Conservation (phyloP, 1,139 yeast species). For the Candida anutae region DNA sequence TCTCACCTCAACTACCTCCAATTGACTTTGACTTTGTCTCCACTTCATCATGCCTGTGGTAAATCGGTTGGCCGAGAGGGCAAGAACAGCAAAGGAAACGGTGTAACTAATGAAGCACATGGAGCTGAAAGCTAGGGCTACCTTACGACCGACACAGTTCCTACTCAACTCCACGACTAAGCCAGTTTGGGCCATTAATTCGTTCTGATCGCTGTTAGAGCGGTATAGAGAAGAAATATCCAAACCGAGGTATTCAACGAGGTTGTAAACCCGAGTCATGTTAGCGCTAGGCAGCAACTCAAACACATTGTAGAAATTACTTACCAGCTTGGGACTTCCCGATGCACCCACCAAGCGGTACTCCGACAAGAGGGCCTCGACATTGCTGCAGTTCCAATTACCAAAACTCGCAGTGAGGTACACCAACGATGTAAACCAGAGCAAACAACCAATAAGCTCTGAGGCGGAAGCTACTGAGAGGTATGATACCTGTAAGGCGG, state of each 20-base stretch:
- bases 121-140: too few relatives aligned
- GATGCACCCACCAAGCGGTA: neutral
- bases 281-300: neutral
- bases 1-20: too few relatives aligned
- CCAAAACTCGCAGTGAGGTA: neutral
- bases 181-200: neutral
- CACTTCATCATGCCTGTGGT: too few relatives aligned
- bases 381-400: neutral
- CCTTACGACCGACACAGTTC: too few relatives aligned
- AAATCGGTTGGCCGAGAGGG: too few relatives aligned
- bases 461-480: too few relatives aligned
- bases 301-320: neutral
- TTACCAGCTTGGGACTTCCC: neutral
- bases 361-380: neutral
- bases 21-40: too few relatives aligned
- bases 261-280: neutral
- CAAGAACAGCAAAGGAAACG: too few relatives aligned
- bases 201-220: neutral
- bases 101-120: too few relatives aligned
- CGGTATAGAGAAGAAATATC: neutral
- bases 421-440: neutral
- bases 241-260: neutral
- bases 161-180: neutral
- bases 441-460: too few relatives aligned
- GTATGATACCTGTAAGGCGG: too few relatives aligned